Evolutionary conservation across 1,139 yeast genomes (phyloP), one percentile per base, ranked within the genome.

Genomic region (Meyerozyma carpophila): DNA sequence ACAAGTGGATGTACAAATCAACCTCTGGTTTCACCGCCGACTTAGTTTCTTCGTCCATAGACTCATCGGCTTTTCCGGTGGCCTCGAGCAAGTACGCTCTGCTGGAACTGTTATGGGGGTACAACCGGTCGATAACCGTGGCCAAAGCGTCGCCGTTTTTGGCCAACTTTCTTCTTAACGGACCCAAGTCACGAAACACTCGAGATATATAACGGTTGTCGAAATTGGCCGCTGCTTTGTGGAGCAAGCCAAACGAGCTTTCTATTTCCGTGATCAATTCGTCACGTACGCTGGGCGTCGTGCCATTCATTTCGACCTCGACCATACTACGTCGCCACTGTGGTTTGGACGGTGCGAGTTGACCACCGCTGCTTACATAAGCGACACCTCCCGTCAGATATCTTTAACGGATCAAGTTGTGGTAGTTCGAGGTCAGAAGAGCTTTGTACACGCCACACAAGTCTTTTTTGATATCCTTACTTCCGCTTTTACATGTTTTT

Each of bases 131-230:
- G 44, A 90, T 68, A 36, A 86, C 68, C 14, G 69, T 61, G 5
- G 79, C 65, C 47, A 93, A 70, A 7, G 80, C 74, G 5, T 71
- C 75, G 21, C 61, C 56, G 36, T 62, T 53, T 14, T 73, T 72
- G 41, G 72, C 75, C 48, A 90, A 66, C 40, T 77, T 73, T 47
- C 82, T 77, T 66, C 98, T 81, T 50, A 91, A 70, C 4, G 81
- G 72, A 7, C 94, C 88, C 53, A 91, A 72, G 47, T 89, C 95
- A 53, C 96, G 82, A 52, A 93, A 76, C 14, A 89, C 93, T 59
- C 86, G 86, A 63, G 94, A 77, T 42, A 93, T 81, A 64, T 84
- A 88, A 52, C 97, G 81, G 52, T 95, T 88, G 64, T 93, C 98
- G 58, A 82, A 82, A 46, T 82, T 81, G 43, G 80, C 65, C 5